Base-by-base conservation (phyloP, 169 alveolate species). In the Hepatocystis sp. region DNA sequence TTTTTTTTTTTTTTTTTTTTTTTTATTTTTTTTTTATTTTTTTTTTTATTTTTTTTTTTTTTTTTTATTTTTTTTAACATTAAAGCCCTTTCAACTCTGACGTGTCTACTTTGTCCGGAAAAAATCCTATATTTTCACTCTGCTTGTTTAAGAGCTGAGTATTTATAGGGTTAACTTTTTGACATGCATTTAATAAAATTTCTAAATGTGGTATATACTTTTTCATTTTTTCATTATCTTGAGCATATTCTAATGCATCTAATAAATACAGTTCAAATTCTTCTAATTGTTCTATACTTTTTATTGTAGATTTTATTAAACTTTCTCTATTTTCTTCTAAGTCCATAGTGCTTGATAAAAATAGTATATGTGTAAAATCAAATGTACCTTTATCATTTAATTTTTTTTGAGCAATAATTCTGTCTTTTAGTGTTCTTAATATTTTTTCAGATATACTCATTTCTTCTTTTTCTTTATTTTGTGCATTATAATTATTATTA, bases 391-490 rank as follows among this genome's bases (percentile, higher is more conserved):
- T 78, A n/a, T 28, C 56, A 27, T 78, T 63, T 36, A 78, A 51
- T 51, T 78, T 78, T 65, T 78, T 65, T 34, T 78, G 88, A 11
- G 88, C 88, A 34, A 78, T 51, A 39, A 78, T 60, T 30, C 88
- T 23, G 36, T 78, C 88, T 27, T 78, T 78, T 39, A 78, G 30
- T 3, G 76, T 61, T 39, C 88, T 58, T 17, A 78, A 40, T 5
- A 78, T 61, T 60, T 39, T 78, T 63, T 78, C 88, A 21, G 88
- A 44, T 23, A 78, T 32, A 28, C 88, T 78, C 61, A 78, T 78
- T 46, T 78, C 71, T 8, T 32, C 36, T 39, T 30, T 23, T 3
- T 30, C 21, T 19, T 7, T 28, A 4, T 1, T 15, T 0, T 4
- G 19, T 19, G 2, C 17, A 0, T 15, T 17, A 65, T 3, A 19